These are phyloP conservation scores for Hymenoscyphus scutula DNA, from an alignment of 2,329 filamentous ascomycete genomes.

Conservation along the genomic window DNA sequence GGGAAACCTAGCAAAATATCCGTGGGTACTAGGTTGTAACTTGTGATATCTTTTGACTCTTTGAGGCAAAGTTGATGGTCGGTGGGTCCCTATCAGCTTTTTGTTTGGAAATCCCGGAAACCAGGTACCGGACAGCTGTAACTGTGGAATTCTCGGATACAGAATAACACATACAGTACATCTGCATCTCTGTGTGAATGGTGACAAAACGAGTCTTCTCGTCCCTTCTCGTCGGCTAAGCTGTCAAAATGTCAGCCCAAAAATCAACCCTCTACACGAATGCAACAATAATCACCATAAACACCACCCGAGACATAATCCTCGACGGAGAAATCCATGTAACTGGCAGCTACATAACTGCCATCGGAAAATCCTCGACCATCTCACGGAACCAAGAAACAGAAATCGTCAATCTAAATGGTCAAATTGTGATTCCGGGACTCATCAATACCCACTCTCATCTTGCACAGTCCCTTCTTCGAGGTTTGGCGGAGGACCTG, in stretches of 20 bases:
- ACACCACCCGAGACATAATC: constrained; percentile 44
- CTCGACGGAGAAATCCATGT: constrained; percentile 47
- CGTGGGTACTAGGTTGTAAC: not conserved
- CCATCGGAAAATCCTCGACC: constrained; percentile 42
- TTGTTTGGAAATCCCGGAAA: not conserved
- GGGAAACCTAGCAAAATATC: constrained; percentile 4
- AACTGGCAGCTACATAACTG: constrained; percentile 40
- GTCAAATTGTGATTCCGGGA: constrained; percentile 48
- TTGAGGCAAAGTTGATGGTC: constrained; percentile 6
- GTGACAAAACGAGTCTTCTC: not conserved
- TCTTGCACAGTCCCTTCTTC: constrained; percentile 47
- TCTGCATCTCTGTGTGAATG: too few relatives aligned
- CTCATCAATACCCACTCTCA: constrained; percentile 52
- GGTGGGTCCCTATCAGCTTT: constrained; percentile 12
- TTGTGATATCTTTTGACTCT: not conserved
- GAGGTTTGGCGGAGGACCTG: constrained; percentile 48
- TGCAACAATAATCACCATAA: constrained; percentile 52
- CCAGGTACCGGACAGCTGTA: not conserved
- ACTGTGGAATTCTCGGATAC: not conserved
- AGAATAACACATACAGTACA: not conserved
- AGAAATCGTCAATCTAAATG: constrained; percentile 38
- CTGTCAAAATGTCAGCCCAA: constrained; percentile 14
- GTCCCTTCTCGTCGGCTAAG: too few relatives aligned
- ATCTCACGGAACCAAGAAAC: constrained; percentile 33
- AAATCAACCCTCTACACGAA: constrained; percentile 42